A percentile compares a stretch with the other conserved stretches of the same genome.
Evolutionary conservation across 2,329 filamentous ascomycete genomes (phyloP).

Genomic region (Fonsecaea monophora): DNA sequence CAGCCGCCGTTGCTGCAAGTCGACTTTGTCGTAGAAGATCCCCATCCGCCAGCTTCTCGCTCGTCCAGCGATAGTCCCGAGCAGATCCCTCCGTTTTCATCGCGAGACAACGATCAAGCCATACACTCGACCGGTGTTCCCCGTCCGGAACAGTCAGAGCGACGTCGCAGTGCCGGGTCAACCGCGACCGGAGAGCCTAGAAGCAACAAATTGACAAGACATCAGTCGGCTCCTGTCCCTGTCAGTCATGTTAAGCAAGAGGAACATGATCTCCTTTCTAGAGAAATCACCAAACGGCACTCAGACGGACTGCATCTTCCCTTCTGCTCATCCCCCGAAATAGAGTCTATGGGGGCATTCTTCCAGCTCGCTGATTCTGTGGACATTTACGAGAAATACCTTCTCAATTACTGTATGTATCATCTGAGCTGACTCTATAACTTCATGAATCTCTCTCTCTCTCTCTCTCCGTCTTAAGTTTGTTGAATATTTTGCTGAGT

Average conservation of each 20-base stretch:
- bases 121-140: not conserved
- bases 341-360: conserved; percentile 8
- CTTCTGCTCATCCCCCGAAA: conserved; percentile 3
- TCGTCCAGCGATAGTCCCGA: conserved; percentile 10
- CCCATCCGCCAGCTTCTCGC: conserved; percentile 8
- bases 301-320: not conserved
- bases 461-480: not conserved
- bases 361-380: conserved; percentile 16
- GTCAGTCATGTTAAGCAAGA: not conserved
- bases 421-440: not conserved
- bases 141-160: not conserved
- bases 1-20: conserved; percentile 16
- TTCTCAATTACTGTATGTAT: conserved; percentile 20
- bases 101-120: conserved; percentile 3
- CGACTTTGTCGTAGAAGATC: conserved; percentile 17
- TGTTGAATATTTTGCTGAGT: not conserved
- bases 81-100: not conserved
- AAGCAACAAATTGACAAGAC: conserved; percentile 1
- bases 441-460: not conserved
- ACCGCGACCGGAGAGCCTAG: not conserved
- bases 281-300: not conserved
- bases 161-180: conserved; percentile 11
- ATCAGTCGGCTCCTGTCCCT: not conserved
- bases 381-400: conserved; percentile 16
- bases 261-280: not conserved